Percentiles rank a stretch among this genome's conserved stretches.
Evolutionary conservation across 2,329 filamentous ascomycete species (phyloP).

Genomic region (Cladophialophora chaetospira): DNA sequence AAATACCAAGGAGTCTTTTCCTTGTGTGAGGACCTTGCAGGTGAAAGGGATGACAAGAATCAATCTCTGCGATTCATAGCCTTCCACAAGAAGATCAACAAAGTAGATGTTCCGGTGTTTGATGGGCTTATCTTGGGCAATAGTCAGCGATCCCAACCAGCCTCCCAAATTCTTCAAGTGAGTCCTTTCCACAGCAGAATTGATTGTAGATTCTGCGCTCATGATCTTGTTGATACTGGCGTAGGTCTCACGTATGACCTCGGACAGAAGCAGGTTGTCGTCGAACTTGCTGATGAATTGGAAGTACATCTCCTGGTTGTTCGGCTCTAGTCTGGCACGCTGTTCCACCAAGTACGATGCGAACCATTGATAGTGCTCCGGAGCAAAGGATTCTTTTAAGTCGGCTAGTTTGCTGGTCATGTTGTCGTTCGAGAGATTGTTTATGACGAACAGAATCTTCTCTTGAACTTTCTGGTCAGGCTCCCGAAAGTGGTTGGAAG

Average conservation of each 20-base stretch:
- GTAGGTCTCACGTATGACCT: conserved; percentile 92
- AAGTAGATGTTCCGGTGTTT: conserved; percentile 96
- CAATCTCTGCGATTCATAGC: conserved; percentile 86
- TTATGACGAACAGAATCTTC: conserved; percentile 91
- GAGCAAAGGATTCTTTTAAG: conserved; percentile 74
- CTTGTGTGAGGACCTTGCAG: conserved; percentile 90
- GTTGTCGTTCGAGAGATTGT: conserved; percentile 92
- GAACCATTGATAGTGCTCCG: conserved; percentile 92
- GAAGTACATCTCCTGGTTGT: conserved; percentile 91
- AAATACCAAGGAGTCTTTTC: conserved; percentile 82
- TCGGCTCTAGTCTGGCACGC: conserved; percentile 94
- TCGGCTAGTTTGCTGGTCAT: conserved; percentile 81
- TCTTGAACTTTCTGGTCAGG: conserved; percentile 84
- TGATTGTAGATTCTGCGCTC: conserved; percentile 84
- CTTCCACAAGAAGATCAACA: conserved; percentile 91
- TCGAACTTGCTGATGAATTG: conserved; percentile 83
- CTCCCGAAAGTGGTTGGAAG: conserved; percentile 70
- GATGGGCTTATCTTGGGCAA: conserved; percentile 92
- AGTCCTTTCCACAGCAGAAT: conserved; percentile 78
- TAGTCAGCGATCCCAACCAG: conserved; percentile 90
- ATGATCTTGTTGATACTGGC: conserved; percentile 81
- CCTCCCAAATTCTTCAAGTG: conserved; percentile 91
- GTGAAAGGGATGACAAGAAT: conserved; percentile 95
- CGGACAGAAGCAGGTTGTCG: conserved; percentile 75
- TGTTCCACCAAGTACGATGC: conserved; percentile 93